These are phyloP conservation scores for Russula sp. DNA, from an alignment of 768 basidiomycete species.

Conservation along the genomic window DNA sequence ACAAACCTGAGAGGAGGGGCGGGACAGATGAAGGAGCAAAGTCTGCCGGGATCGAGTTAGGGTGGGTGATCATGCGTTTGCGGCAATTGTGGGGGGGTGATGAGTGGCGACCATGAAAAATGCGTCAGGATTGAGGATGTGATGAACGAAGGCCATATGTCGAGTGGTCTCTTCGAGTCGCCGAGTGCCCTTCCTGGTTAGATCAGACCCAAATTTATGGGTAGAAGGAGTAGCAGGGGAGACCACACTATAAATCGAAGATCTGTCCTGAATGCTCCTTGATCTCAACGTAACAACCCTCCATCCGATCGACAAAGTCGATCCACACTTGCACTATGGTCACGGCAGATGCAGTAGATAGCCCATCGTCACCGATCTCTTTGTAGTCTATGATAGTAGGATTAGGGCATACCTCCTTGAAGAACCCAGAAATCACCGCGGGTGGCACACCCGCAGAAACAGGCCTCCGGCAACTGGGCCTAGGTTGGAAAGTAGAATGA, in stretches of 20 bases:
- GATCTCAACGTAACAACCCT: slow-evolving; percentile 37
- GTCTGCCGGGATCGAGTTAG: too few species aligned
- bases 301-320: slow-evolving; percentile 29
- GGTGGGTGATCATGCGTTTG: too few species aligned
- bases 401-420: slow-evolving; percentile 21
- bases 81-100: too few species aligned
- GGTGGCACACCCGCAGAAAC: slow-evolving; percentile 24
- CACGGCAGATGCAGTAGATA: slow-evolving; percentile 27
- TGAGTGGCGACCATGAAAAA: too few species aligned
- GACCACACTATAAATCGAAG: too few species aligned
- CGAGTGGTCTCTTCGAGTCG: too few species aligned
- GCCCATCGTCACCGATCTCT: slow-evolving; percentile 28
- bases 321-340: slow-evolving; percentile 1
- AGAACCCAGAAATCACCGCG: slow-evolving; percentile 36
- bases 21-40: too few species aligned
- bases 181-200: too few species aligned
- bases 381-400: slow-evolving; percentile 30
- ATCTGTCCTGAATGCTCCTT: too few species aligned
- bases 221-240: too few species aligned
- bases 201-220: background rate
- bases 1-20: slow-evolving; percentile 32
- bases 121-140: too few species aligned
- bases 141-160: too few species aligned
- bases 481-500: background rate
- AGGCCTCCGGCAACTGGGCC: slow-evolving; percentile 40